phyloP scores from a whole-genome alignment of 2,329 filamentous ascomycete genomes.

The Colletotrichum magnum region DNA sequence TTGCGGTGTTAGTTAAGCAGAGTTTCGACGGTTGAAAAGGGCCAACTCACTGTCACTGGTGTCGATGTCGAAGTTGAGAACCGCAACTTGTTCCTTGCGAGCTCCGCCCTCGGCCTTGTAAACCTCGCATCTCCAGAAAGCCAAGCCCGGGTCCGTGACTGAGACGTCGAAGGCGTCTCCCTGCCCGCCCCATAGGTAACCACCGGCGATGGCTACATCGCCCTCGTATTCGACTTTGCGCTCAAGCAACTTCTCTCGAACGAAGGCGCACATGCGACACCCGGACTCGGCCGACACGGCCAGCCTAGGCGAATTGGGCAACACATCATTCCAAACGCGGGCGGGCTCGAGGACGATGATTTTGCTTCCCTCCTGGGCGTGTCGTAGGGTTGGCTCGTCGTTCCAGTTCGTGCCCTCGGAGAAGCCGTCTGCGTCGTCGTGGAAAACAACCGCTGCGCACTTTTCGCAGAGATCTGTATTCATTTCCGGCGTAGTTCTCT shows the following conservation, averaged over 20 bases:
- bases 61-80: conserved; percentile 13
- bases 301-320: neutral
- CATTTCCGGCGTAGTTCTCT: neutral
- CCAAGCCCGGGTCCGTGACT: neutral
- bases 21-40: neutral
- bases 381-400: neutral
- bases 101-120: neutral
- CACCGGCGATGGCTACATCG: neutral
- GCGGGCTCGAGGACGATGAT: neutral
- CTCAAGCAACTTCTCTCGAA: neutral
- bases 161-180: neutral
- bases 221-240: neutral
- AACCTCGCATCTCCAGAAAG: conserved; percentile 17
- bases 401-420: neutral
- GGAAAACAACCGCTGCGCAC: neutral
- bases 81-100: neutral
- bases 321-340: neutral
- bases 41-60: neutral
- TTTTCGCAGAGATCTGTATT: neutral
- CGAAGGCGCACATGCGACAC: conserved; percentile 1
- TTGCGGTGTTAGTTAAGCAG: neutral
- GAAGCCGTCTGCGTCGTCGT: conserved; percentile 5
- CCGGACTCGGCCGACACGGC: neutral
- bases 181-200: conserved; percentile 10
- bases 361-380: neutral